Base-by-base conservation (phyloP, 768 basidiomycete species). In the Lentinus brumalis region DNA sequence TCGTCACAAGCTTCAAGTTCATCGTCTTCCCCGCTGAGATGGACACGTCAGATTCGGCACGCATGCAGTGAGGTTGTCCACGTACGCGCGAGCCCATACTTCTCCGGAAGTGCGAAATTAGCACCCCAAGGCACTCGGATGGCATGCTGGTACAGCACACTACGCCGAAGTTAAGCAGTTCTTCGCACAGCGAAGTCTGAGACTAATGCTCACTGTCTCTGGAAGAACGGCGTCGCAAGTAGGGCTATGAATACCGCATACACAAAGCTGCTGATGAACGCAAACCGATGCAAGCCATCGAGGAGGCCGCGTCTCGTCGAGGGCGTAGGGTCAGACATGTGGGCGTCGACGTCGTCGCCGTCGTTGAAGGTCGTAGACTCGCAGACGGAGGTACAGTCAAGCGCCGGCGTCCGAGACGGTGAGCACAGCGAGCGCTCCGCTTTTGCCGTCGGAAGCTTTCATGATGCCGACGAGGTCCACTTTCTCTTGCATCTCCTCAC, bases 81-180 rank as follows among this genome's bases (percentile, higher is more conserved):
- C 85, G 66, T 71, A 94, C 92, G 92, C 31, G 94, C 87, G 56
- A 96, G 77, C 1, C 92, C 91, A 70, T 92, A 92, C 64, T 74
- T 81, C 71, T 92, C 91, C 1, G 95, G 95, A 7, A 75, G 67
- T 56, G 85, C 79, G 65, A 83, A 94, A 32, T 86, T 78, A 0
- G 87, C 83, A 60, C 79, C 81, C 57, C 82, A 76, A 5, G 94
- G 93, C 26, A 87, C 64, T 59, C 75, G 83, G 49, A 94, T 50
- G 14, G 80, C 79, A 68, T 97, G 86, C 63, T 92, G 74, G 72
- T 88, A 96, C 44, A 87, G 54, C 8, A 78, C 59, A 46, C 86
- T 85, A 70, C 6, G 30, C 54, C 74, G 66, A 88, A 7, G 85
- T 74, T 5, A 53, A 31, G 10, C 14, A 30, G 29, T 31, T n/a